Percentiles rank a stretch among this genome's conserved stretches.
Evolutionary conservation across 1,284 basidiomycete genomes (phyloP).

Genomic region (Fistulinella staudtii): DNA sequence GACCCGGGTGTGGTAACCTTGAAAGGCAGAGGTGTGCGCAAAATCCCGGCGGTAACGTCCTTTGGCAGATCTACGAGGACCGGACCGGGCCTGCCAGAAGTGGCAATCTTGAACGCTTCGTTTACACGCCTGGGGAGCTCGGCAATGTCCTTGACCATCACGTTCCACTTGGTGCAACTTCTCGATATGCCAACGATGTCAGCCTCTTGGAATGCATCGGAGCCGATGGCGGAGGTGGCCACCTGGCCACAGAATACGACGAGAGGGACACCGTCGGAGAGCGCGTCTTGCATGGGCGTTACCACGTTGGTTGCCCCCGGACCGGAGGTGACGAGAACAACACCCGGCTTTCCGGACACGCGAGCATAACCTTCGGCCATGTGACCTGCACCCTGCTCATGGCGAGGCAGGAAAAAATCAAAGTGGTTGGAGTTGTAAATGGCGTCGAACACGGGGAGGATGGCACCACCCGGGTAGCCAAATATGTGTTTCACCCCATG

Average conservation of each 20-base stretch:
- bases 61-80: constrained; percentile 98
- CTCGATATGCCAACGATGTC: constrained; percentile 96
- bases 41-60: constrained; percentile 92
- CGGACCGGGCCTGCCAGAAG: constrained; percentile 92
- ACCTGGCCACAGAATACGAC: constrained; percentile 98
- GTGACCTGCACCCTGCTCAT: constrained; percentile 98
- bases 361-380: constrained; percentile 99
- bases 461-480: constrained; percentile 97
- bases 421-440: constrained; percentile 97
- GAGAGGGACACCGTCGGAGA: constrained; percentile 92
- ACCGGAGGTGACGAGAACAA: constrained; percentile 96
- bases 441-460: constrained; percentile 97
- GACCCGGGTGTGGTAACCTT: constrained; percentile 85
- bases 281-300: constrained; percentile 97
- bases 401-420: constrained; percentile 92
- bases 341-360: constrained; percentile 95
- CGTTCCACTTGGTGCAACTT: constrained; percentile 99
- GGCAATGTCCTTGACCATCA: constrained; percentile 97
- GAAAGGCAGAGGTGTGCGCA: constrained; percentile 83
- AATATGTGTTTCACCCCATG: constrained; percentile 97
- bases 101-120: constrained; percentile 99
- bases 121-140: constrained; percentile 96
- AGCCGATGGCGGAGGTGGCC: constrained; percentile 95
- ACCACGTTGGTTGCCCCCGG: constrained; percentile 98
- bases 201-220: constrained; percentile 98